Percentiles rank a stretch among this genome's conserved stretches.
Conservation (phyloP, 345 rosid species). For the Eucalyptus decipiens region DNA sequence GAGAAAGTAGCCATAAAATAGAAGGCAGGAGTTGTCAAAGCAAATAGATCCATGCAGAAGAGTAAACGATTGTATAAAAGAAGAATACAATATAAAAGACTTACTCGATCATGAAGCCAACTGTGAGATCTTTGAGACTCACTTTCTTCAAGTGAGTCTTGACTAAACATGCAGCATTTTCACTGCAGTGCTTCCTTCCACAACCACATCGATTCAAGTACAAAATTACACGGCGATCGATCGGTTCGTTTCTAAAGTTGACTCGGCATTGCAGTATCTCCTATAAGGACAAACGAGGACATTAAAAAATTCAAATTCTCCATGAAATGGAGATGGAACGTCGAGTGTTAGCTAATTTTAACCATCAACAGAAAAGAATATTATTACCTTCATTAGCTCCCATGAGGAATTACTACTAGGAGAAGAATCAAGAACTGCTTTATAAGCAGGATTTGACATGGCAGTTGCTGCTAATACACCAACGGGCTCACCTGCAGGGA, state of each 20-base stretch:
- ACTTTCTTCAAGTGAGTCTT: slow-evolving; percentile 72
- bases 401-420: slow-evolving; percentile 87
- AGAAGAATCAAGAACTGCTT: slow-evolving; percentile 94
- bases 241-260: slow-evolving; percentile 52
- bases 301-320: neutral
- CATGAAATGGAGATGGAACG: neutral
- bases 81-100: slow-evolving; percentile 2
- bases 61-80: neutral
- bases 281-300: slow-evolving; percentile 18
- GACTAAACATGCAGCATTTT: slow-evolving; percentile 56
- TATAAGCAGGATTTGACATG: slow-evolving; percentile 95
- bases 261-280: slow-evolving; percentile 85
- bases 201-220: slow-evolving; percentile 65
- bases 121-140: slow-evolving; percentile 62
- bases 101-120: slow-evolving; percentile 68
- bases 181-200: slow-evolving; percentile 69
- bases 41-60: neutral
- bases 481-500: slow-evolving; percentile 94
- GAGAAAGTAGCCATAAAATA: neutral
- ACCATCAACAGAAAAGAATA: neutral
- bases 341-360: neutral
- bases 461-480: slow-evolving; percentile 98
- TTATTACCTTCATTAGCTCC: slow-evolving; percentile 91
- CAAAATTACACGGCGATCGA: slow-evolving; percentile 66
- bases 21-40: neutral